phyloP scores from a whole-genome alignment of 2,329 filamentous ascomycete genomes.

The Teratosphaeria nubilosa region DNA sequence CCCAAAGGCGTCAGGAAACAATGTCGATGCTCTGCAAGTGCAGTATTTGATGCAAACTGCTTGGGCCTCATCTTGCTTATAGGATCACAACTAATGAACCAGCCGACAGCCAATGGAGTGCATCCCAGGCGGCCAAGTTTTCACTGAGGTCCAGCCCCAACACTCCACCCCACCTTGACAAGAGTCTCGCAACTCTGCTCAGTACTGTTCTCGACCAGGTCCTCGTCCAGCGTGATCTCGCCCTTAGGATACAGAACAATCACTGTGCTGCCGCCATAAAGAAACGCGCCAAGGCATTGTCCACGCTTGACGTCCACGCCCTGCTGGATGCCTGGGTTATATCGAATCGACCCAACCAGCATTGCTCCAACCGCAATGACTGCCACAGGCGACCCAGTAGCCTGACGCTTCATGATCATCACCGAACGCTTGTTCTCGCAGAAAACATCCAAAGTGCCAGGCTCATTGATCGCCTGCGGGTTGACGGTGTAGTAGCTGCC shows the following conservation, averaged over 20 bases:
- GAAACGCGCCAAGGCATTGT: slow-evolving; percentile 32
- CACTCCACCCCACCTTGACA: slow-evolving; percentile 29
- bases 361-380: slow-evolving; percentile 35
- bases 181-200: slow-evolving; percentile 30
- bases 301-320: slow-evolving; percentile 28
- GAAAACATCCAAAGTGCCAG: slow-evolving; percentile 33
- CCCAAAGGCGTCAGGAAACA: too few species aligned
- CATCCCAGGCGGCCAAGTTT: not conserved
- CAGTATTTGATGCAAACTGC: too few species aligned
- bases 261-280: slow-evolving; percentile 35
- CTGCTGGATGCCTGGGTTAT: slow-evolving; percentile 26
- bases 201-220: slow-evolving; percentile 30
- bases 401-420: slow-evolving; percentile 27
- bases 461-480: slow-evolving; percentile 33
- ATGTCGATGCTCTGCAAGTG: too few species aligned
- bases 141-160: slow-evolving; percentile 14
- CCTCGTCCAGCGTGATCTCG: slow-evolving; percentile 29
- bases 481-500: slow-evolving; percentile 35
- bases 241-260: slow-evolving; percentile 30
- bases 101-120: too few species aligned
- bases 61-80: too few species aligned
- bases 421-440: slow-evolving; percentile 34
- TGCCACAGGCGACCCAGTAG: slow-evolving; percentile 23
- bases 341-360: slow-evolving; percentile 34
- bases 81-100: too few species aligned